phyloP scores from a whole-genome alignment of 371 early-diverging fungal genomes.

The Mortierella sp. region DNA sequence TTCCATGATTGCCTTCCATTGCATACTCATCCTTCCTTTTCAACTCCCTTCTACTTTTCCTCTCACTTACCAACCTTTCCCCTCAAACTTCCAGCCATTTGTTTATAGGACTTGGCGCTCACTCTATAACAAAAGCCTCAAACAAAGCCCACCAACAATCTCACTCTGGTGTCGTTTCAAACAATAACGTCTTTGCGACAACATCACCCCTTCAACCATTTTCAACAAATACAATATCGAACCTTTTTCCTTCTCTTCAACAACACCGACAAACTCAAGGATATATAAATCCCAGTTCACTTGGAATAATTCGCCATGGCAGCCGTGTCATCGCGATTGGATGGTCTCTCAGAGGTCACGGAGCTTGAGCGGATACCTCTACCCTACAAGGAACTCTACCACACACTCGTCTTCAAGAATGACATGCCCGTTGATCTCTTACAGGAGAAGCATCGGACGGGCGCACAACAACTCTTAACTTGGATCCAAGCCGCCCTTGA shows the following conservation, averaged over 20 bases:
- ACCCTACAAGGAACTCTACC: conserved; percentile 55
- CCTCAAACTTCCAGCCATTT: conserved; percentile 4
- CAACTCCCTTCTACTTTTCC: conserved; percentile 23
- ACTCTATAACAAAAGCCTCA: neutral
- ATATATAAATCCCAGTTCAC: conserved; percentile 10
- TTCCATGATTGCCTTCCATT: conserved; percentile 9
- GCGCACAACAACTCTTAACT: conserved; percentile 43
- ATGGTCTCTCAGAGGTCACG: conserved; percentile 52
- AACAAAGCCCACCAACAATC: neutral
- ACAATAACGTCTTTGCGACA: neutral
- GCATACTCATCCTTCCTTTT: conserved; percentile 17
- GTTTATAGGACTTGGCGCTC: conserved; percentile 23
- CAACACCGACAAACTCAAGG: conserved; percentile 17
- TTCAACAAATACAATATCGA: neutral
- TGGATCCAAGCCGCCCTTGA: conserved; percentile 49
- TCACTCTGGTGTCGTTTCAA: neutral
- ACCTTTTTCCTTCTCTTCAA: neutral
- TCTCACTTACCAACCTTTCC: conserved; percentile 15
- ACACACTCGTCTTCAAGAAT: conserved; percentile 51
- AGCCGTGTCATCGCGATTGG: conserved; percentile 30
- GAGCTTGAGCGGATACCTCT: conserved; percentile 53
- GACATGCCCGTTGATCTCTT: conserved; percentile 55
- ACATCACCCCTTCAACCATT: neutral
- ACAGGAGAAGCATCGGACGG: conserved; percentile 36
- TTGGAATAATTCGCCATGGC: conserved; percentile 29